phyloP scores from a whole-genome alignment of 2,329 filamentous ascomycete species.

The Elsinoe fawcettii region DNA sequence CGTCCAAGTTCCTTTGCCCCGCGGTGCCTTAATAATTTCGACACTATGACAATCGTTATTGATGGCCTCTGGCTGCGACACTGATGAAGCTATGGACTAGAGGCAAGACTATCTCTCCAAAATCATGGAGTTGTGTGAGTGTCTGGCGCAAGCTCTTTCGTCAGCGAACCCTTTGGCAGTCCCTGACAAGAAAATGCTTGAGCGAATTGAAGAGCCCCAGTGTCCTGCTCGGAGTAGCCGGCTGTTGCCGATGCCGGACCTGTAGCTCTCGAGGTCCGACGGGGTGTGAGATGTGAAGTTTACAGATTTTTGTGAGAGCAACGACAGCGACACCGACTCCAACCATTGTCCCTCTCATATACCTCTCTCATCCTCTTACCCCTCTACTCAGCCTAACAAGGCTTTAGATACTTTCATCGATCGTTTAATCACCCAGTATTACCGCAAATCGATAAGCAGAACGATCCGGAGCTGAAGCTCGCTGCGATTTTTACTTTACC shows the following conservation, averaged over 20 bases:
- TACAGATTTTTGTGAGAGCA: conserved; percentile 7
- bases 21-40: too few species aligned
- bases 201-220: too few species aligned
- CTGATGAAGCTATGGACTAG: too few species aligned
- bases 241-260: background rate
- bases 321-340: background rate
- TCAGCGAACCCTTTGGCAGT: background rate
- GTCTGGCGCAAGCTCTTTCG: background rate
- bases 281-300: background rate
- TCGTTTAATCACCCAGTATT: background rate
- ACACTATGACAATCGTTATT: too few species aligned
- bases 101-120: background rate
- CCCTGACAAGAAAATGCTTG: background rate
- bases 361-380: background rate
- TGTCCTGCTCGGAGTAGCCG: background rate
- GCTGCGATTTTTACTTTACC: background rate
- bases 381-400: background rate
- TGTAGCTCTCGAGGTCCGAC: conserved; percentile 12
- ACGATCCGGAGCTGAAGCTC: background rate
- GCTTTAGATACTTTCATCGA: background rate
- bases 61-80: too few species aligned
- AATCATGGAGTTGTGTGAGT: background rate
- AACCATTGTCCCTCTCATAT: background rate
- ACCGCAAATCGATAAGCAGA: background rate
- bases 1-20: too few species aligned